phyloP scores from a whole-genome alignment of 257 asterid species.

The Lithospermum erythrorhizon region DNA sequence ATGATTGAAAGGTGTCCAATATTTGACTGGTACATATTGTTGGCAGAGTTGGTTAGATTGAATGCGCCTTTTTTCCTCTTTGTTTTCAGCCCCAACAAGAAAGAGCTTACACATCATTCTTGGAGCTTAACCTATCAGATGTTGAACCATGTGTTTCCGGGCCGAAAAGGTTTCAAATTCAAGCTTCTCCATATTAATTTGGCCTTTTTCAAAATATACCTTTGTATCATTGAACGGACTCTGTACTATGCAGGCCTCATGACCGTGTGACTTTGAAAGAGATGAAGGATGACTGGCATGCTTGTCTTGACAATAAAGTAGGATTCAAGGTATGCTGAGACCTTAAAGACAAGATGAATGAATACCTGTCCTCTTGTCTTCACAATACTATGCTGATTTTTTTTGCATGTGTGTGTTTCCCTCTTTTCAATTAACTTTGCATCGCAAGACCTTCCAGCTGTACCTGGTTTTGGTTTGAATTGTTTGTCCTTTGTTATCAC shows the following conservation, averaged over 20 bases:
- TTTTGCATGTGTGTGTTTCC: not conserved
- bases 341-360: constrained; percentile 5
- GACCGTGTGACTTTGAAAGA: constrained; percentile 80
- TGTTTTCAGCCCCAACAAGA: constrained; percentile 77
- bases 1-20: not conserved
- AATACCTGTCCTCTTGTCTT: constrained; percentile 6
- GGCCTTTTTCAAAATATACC: not conserved
- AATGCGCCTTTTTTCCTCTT: constrained; percentile 9
- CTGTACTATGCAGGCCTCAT: constrained; percentile 59
- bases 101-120: constrained; percentile 58
- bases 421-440: not conserved
- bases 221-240: not conserved
- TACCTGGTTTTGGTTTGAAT: not conserved
- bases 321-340: constrained; percentile 74
- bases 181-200: not conserved
- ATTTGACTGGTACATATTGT: not conserved
- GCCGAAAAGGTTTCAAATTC: constrained; percentile 60
- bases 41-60: constrained; percentile 4
- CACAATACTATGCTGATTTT: not conserved
- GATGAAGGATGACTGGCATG: constrained; percentile 91
- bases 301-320: constrained; percentile 80
- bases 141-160: constrained; percentile 89
- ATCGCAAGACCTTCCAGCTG: not conserved
- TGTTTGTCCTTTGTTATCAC: not conserved
- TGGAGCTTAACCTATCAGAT: constrained; percentile 55